These are phyloP conservation scores for Trypanosoma boissoni DNA, from an alignment of 208 protist species.

Conservation along the genomic window DNA sequence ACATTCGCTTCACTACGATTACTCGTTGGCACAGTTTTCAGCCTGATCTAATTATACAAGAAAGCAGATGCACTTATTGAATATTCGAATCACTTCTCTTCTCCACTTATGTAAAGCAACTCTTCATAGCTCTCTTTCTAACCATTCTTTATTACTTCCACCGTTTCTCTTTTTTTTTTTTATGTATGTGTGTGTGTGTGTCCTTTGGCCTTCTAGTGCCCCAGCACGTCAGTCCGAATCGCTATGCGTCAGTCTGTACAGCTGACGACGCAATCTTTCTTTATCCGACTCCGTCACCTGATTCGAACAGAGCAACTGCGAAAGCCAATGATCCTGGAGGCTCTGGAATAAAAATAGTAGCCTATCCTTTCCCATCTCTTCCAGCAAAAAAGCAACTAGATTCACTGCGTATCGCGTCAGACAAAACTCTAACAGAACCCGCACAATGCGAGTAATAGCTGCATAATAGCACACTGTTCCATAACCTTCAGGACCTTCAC, in stretches of 20 bases:
- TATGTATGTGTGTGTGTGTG: not conserved
- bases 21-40: too few relatives aligned
- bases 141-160: too few relatives aligned
- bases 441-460: slow-evolving; percentile 53
- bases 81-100: too few relatives aligned
- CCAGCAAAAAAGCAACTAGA: slow-evolving; percentile 78
- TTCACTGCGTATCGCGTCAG: slow-evolving; percentile 62
- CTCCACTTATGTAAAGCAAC: too few relatives aligned
- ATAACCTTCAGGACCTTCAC: slow-evolving; percentile 17
- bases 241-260: slow-evolving; percentile 69
- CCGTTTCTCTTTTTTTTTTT: not conserved
- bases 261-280: slow-evolving; percentile 41
- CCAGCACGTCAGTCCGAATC: slow-evolving; percentile 77
- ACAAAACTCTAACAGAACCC: slow-evolving; percentile 63
- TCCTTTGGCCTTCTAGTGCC: too few relatives aligned
- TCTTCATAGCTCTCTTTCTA: too few relatives aligned
- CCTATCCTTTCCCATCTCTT: slow-evolving; percentile 61
- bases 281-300: slow-evolving; percentile 59
- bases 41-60: too few relatives aligned
- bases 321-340: slow-evolving; percentile 46
- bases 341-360: slow-evolving; percentile 44
- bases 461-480: slow-evolving; percentile 50
- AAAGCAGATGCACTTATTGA: too few relatives aligned
- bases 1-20: too few relatives aligned
- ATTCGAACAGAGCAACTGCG: slow-evolving; percentile 33